Conservation (phyloP, 768 basidiomycete species). For the Harrya chromipes region DNA sequence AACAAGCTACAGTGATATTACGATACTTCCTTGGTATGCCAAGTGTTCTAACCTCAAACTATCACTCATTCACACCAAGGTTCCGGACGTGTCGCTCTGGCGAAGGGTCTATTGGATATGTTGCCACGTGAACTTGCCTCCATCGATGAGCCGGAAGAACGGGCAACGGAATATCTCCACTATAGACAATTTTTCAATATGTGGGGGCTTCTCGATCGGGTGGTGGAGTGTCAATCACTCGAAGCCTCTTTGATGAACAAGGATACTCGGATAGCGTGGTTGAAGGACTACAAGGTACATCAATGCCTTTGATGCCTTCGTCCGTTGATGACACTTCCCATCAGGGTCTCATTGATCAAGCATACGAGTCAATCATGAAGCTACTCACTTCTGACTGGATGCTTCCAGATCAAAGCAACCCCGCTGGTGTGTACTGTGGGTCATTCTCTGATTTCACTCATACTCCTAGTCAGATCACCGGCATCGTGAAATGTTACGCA, state of each 20-base stretch:
- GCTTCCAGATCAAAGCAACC: constrained; percentile 48
- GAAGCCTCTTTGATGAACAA: constrained; percentile 56
- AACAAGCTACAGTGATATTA: constrained; percentile 84
- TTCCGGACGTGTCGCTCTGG: constrained; percentile 70
- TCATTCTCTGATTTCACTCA: background rate
- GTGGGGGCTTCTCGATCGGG: constrained; percentile 62
- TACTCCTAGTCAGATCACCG: constrained; percentile 49
- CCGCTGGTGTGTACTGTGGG: constrained; percentile 28
- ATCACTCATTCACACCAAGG: constrained; percentile 38
- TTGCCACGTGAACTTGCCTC: constrained; percentile 62
- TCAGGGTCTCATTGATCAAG: constrained; percentile 60
- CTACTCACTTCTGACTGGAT: constrained; percentile 80
- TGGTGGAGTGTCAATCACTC: constrained; percentile 57
- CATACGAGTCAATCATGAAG: constrained; percentile 62
- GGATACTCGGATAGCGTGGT: constrained; percentile 58
- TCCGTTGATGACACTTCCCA: background rate
- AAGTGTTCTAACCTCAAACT: background rate
- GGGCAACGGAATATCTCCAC: constrained; percentile 72
- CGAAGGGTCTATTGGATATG: constrained; percentile 53
- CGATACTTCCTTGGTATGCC: constrained; percentile 84
- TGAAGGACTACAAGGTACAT: constrained; percentile 59
- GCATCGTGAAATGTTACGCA: constrained; percentile 66
- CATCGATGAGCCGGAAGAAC: constrained; percentile 66
- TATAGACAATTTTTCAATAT: constrained; percentile 77
- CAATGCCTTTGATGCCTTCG: background rate